Evolutionary conservation across 2,329 filamentous ascomycete genomes (phyloP).

Genomic region (Gnomoniopsis smithogilvyi): DNA sequence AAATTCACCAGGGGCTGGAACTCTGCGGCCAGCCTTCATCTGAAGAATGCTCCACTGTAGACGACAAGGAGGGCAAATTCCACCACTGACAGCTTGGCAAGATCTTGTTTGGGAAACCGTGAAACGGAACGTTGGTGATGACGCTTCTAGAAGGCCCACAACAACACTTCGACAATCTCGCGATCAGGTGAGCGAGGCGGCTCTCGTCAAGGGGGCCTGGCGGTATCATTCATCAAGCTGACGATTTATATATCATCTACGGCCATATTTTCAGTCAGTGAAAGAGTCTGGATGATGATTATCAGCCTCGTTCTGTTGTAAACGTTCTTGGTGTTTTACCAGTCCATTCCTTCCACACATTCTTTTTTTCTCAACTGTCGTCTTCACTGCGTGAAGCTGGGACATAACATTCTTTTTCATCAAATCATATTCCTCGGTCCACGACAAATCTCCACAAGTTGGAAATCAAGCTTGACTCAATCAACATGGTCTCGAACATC

Average conservation of each 20-base stretch:
- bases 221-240: not conserved
- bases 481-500: constrained; percentile 4
- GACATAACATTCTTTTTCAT: not conserved
- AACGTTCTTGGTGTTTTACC: not conserved
- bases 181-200: not conserved
- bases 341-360: constrained; percentile 3
- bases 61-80: not conserved
- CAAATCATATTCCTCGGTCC: not conserved
- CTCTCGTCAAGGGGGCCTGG: not conserved
- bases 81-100: not conserved
- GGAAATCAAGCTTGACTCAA: not conserved
- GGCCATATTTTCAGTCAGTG: not conserved
- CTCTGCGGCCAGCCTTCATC: constrained; percentile 2
- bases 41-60: not conserved
- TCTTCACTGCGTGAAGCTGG: constrained; percentile 10
- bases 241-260: not conserved
- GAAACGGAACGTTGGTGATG: constrained; percentile 1
- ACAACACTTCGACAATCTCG: not conserved
- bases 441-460: not conserved
- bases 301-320: not conserved
- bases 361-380: not conserved
- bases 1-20: not conserved
- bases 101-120: not conserved
- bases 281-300: not conserved
- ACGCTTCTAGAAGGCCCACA: not conserved